Conservation (phyloP, 2,329 filamentous ascomycete genomes). For the Coleophoma cylindrospora region DNA sequence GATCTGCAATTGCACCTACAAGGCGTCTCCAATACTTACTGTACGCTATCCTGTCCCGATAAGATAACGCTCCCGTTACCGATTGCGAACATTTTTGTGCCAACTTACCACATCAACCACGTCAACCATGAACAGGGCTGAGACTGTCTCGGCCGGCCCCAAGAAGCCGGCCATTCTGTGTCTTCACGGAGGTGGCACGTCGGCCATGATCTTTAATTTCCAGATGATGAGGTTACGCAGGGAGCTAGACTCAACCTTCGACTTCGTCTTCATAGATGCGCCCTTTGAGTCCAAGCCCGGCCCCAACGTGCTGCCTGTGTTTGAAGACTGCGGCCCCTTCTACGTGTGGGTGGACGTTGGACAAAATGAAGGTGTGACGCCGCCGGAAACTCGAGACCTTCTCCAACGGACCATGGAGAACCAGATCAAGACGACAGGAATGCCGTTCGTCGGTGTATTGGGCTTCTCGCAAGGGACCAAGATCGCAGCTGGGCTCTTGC, state of each 20-base stretch:
- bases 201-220: slow-evolving; percentile 60
- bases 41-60: too few species aligned
- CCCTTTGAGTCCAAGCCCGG: slow-evolving; percentile 59
- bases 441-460: slow-evolving; percentile 1
- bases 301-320: slow-evolving; percentile 60
- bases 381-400: neutral
- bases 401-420: neutral
- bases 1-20: too few species aligned
- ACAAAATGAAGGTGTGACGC: neutral
- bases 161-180: slow-evolving; percentile 62
- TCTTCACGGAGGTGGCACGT: slow-evolving; percentile 73
- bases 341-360: slow-evolving; percentile 38
- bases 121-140: too few species aligned
- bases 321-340: slow-evolving; percentile 62
- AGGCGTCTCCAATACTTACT: too few species aligned
- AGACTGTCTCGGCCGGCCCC: too few species aligned
- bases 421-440: neutral
- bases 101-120: too few species aligned
- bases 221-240: slow-evolving; percentile 51
- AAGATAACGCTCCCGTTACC: too few species aligned
- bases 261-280: slow-evolving; percentile 67
- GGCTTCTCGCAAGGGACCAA: slow-evolving; percentile 6
- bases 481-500: slow-evolving; percentile 2
- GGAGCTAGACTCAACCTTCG: slow-evolving; percentile 37
- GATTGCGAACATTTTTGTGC: too few species aligned